Evolutionary conservation across 73 alveolate species (phyloP).

Genomic region (Symbiodinium pilosum): DNA sequence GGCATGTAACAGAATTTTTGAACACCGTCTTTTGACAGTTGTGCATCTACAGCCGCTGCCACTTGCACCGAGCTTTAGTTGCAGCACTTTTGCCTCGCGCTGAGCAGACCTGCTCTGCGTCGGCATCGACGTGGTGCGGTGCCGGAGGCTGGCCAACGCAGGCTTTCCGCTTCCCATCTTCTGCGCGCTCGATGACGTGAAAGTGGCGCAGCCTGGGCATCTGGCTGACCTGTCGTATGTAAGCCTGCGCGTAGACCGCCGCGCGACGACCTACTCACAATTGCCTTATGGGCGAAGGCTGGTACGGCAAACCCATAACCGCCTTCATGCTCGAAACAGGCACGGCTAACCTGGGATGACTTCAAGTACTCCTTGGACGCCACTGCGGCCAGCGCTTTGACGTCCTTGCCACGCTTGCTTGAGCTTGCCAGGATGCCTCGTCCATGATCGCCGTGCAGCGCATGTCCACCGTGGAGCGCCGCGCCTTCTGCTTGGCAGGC

Average conservation of each 20-base stretch:
- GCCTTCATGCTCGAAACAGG: background rate
- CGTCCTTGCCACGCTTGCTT: no score
- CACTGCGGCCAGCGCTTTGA: no score
- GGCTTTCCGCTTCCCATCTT: background rate
- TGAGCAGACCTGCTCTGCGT: no score
- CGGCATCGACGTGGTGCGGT: constrained; percentile 3
- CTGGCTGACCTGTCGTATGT: background rate
- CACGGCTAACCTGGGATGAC: background rate
- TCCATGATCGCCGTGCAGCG: no score
- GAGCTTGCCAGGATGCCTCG: no score
- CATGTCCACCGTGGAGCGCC: no score
- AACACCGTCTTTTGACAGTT: no score
- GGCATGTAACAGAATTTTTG: no score
- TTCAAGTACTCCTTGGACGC: background rate
- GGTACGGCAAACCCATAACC: background rate
- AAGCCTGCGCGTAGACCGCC: background rate
- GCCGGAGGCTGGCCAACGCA: background rate
- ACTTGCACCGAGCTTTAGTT: no score
- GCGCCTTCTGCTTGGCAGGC: no score
- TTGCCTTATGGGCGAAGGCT: constrained; percentile 1
- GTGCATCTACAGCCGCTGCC: no score
- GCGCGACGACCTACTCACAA: background rate
- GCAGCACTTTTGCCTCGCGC: no score
- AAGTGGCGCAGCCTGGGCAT: background rate
- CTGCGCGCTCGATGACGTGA: background rate